Evolutionary conservation across 306 rosid species (phyloP), one percentile per base, ranked within the genome.

Genomic region (Dalbergia cultrata): DNA sequence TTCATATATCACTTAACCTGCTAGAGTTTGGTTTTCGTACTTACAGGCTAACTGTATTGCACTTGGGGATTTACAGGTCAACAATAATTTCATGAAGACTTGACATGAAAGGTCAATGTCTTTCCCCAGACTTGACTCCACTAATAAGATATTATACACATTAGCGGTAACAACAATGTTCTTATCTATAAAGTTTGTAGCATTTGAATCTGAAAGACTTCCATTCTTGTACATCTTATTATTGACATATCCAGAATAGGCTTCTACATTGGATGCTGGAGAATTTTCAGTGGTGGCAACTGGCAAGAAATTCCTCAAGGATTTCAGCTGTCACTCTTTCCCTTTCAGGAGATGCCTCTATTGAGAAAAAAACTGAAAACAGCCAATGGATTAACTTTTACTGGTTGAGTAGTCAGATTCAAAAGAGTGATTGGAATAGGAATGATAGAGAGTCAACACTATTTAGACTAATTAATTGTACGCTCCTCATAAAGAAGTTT

Each of bases 41-140:
- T 22, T 22, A 0, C 1, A 22, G 26, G 26, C 26, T 22, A 0
- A 22, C 1, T 22, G 0, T 22, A 22, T 56, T 9, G 90, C 85
- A 81, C 90, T 81, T 68, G 83, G 71, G 14, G 87, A 75, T 84
- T 76, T 78, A 45, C 17, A 50, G 14, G 89, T 81, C 22, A 70
- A 37, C 22, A 92, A 44, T 63, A 88, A 82, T 63, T 83, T 86
- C 85, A 85, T 83, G 86, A 94, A 82, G 80, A 85, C 83, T 84
- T 83, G 85, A 68, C 85, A 85, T 47, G 86, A 74, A 76, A 88
- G 85, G 69, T 52, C 68, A 81, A 84, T 70, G 78, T 89, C 90
- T 59, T 79, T 86, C 74, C 78, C 90, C 73, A 88, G 84, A 83
- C 89, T 79, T 5, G 95, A 92, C 67, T 84, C 86, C 50, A 47